A percentile compares a stretch with the other conserved stretches of the same genome.
These are phyloP conservation scores for Oxytropis ochrocephala DNA, from an alignment of 306 rosid genomes.

Conservation along the genomic window DNA sequence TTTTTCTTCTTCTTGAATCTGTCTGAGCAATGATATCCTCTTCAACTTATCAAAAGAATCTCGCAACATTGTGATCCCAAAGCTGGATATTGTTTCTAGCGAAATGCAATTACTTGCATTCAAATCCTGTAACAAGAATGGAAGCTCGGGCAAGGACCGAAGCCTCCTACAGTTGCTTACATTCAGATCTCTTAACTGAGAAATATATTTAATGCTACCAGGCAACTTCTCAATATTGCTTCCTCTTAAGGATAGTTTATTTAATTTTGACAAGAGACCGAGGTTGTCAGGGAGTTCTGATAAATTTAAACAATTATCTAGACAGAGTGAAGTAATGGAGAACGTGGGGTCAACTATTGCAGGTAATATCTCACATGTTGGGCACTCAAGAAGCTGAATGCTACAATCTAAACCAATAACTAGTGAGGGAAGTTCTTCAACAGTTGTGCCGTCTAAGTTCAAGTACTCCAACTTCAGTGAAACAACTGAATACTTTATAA, in stretches of 20 bases:
- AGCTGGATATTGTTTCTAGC: neutral
- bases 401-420: neutral
- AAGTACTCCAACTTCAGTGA: neutral
- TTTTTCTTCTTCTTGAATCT: neutral
- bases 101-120: neutral
- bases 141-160: neutral
- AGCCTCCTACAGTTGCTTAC: neutral
- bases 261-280: neutral
- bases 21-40: neutral
- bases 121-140: slow-evolving; percentile 1
- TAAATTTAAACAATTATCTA: neutral
- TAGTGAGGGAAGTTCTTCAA: neutral
- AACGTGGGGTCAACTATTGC: neutral
- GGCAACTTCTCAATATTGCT: neutral
- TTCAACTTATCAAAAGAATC: neutral
- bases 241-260: neutral
- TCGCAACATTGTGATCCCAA: neutral
- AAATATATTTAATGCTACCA: neutral
- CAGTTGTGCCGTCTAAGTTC: neutral
- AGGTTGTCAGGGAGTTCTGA: neutral
- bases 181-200: neutral
- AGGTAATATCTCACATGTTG: neutral
- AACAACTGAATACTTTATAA: neutral
- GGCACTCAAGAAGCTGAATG: neutral
- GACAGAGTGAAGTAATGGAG: neutral